Conservation (phyloP, 495 filamentous ascomycete genomes). For the Penicillium riverlandense region DNA sequence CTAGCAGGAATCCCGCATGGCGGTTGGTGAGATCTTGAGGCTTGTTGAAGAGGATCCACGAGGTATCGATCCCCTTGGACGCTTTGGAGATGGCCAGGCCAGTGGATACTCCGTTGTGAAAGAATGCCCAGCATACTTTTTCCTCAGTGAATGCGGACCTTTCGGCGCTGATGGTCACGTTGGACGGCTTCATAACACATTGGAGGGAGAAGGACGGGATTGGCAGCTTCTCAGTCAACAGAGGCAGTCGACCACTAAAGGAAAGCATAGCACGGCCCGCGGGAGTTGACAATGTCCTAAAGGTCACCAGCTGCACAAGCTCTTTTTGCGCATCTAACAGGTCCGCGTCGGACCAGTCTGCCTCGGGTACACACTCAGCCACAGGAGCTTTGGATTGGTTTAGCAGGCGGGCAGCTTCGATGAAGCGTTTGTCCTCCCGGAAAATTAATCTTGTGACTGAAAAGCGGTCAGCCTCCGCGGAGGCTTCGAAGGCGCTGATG, state of each 20-base stretch:
- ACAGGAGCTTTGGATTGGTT: slow-evolving; percentile 69
- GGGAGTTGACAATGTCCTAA: slow-evolving; percentile 80
- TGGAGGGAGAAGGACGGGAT: slow-evolving; percentile 81
- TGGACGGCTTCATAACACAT: slow-evolving; percentile 84
- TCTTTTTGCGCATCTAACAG: slow-evolving; percentile 92
- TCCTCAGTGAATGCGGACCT: slow-evolving; percentile 80
- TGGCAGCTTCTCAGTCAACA: slow-evolving; percentile 84
- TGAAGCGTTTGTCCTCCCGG: slow-evolving; percentile 79
- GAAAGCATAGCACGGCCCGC: slow-evolving; percentile 76
- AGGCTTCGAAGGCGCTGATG: slow-evolving; percentile 54
- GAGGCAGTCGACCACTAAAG: slow-evolving; percentile 72
- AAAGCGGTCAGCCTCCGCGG: slow-evolving; percentile 71
- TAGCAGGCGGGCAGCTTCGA: slow-evolving; percentile 72
- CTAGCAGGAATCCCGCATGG: slow-evolving; percentile 89
- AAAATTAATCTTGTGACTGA: slow-evolving; percentile 78
- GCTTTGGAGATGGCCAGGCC: slow-evolving; percentile 84
- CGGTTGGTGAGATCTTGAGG: slow-evolving; percentile 85
- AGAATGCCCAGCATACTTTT: slow-evolving; percentile 96
- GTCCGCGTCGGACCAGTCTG: slow-evolving; percentile 74
- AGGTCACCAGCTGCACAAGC: slow-evolving; percentile 72
- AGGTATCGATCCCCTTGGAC: slow-evolving; percentile 92
- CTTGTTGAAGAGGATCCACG: slow-evolving; percentile 98
- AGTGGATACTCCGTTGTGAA: slow-evolving; percentile 88
- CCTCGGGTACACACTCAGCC: slow-evolving; percentile 67
- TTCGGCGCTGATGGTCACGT: slow-evolving; percentile 83